phyloP scores from a whole-genome alignment of 768 basidiomycete genomes.

The Leucogyrophana mollusca region DNA sequence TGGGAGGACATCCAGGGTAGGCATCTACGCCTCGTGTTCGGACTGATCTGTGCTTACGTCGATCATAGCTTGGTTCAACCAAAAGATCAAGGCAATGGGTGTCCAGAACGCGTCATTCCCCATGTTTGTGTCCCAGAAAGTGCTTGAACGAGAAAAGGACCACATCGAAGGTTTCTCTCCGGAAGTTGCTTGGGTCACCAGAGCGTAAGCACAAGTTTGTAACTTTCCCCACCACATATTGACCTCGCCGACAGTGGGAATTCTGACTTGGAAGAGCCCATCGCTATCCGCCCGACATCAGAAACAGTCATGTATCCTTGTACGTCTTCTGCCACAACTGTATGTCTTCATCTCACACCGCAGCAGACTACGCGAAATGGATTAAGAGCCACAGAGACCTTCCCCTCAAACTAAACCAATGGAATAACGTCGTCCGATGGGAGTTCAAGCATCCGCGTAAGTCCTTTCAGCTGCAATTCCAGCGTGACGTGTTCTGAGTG shows the following conservation, averaged over 20 bases:
- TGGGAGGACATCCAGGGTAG: slow-evolving; percentile 95
- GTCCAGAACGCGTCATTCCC: slow-evolving; percentile 99
- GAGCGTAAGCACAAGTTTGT: slow-evolving; percentile 62
- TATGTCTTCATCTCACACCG: slow-evolving; percentile 1
- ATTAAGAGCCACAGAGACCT: slow-evolving; percentile 96
- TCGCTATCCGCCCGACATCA: slow-evolving; percentile 97
- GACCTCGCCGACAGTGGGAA: slow-evolving; percentile 55
- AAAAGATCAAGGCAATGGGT: slow-evolving; percentile 87
- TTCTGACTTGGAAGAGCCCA: slow-evolving; percentile 94
- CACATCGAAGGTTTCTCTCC: slow-evolving; percentile 99
- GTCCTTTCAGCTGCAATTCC: slow-evolving; percentile 22
- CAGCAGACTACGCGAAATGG: slow-evolving; percentile 95
- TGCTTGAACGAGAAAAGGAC: slow-evolving; percentile 95
- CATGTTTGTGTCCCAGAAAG: slow-evolving; percentile 93
- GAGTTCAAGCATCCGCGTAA: slow-evolving; percentile 98
- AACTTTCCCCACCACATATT: background rate
- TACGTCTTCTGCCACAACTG: slow-evolving; percentile 35
- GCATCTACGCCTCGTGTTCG: slow-evolving; percentile 14
- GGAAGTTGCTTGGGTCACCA: slow-evolving; percentile 99
- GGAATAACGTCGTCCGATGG: slow-evolving; percentile 99
- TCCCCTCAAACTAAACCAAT: slow-evolving; percentile 95
- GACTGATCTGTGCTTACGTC: background rate
- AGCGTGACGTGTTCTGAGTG: background rate
- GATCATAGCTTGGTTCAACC: slow-evolving; percentile 94
- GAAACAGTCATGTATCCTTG: slow-evolving; percentile 99